Evolutionary conservation across 495 filamentous ascomycete species (phyloP), one percentile per base, ranked within the genome.

Genomic region (Penicillium paxilli): DNA sequence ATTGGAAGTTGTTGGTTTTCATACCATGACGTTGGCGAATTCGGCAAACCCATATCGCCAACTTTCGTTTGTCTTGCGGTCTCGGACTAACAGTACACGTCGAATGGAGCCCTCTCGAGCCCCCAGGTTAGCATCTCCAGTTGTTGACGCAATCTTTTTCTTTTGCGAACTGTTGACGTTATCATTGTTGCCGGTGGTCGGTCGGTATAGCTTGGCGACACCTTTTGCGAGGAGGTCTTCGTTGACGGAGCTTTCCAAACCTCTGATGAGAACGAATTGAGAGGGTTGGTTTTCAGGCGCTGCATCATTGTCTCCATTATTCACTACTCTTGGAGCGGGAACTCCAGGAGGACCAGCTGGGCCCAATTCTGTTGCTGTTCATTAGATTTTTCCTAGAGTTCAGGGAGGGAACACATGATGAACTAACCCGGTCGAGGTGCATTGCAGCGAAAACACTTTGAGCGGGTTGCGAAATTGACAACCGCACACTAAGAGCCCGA

Each of bases 11-110:
- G 35, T n/a, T 20, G 16, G 35, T 38, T n/a, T 38, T 38, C 66
- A 47, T 74, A 82, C 81, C 60, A 79, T 72, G 23, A 80, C 70
- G 25, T 68, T 88, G n/a, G 81, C 84, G 64, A 93, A 96, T 66
- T 96, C 92, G 20, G 88, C 92, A 64, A 96, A 96, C 0, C 91
- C 92, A 60, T 90, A 96, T 44, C 87, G 83, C 85, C 89, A 92
- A 52, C 87, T 92, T 46, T 92, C 87, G 51, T 90, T 83, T 17
- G 76, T 87, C 42, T 77, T 79, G 54, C 87, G 79, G 60, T 94
- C 89, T 44, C 90, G 82, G 54, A 95, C 85, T 9, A 96, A 73
- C 40, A 96, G 77, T 10, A 96, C 83, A 47, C 92, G 87, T 21
- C 85, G 81, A 11, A 96, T 70, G 21, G 88, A 89, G 14, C 88